Evolutionary conservation across 169 alveolate species (phyloP), one percentile per base, ranked within the genome.

Genomic region (Amoebophrya sp.): DNA sequence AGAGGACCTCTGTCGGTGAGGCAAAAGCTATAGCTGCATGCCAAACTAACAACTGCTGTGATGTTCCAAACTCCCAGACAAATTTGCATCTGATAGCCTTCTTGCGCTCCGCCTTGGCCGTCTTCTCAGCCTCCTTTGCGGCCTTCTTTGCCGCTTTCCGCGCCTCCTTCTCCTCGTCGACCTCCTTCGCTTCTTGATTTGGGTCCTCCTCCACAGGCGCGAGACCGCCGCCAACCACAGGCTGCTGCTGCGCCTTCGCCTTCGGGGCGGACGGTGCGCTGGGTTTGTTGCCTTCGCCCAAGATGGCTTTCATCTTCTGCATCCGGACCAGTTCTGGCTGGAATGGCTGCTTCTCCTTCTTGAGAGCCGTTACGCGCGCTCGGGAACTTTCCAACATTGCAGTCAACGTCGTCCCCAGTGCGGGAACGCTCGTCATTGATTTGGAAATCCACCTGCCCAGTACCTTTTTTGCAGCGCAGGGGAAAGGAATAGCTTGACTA

Each of bases 101-200:
- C 18, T 66, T 66, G 1, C 83, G 29, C 39, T 18, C 83, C 10
- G 83, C 83, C 35, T 66, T 66, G 38, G 83, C 83, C 35, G 83
- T 25, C 18, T 66, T 66, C 83, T 66, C 83, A 1, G 83, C 83
- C 35, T 95, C 96, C n/a, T 95, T 91, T 2, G 94, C 92, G 90
- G 95, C 95, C 90, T 93, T 91, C 91, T 96, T 66, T 0, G 83
- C 83, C 18, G 83, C 83, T 25, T 66, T 66, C 39, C 32, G 12
- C 39, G 96, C 83, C 83, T 66, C 83, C 83, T 66, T 66, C 32
- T 66, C 83, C 83, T 66, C 83, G 35, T 66, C 83, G 83, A 66
- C 32, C 83, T 66, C 83, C 18, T 66, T 66, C 83, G 12, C 32
- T 25, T 66, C 83, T 25, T 66, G 32, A 3, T 2, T n/a, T 66